These are phyloP conservation scores for Phyllosticta citribraziliensis DNA, from an alignment of 2,329 filamentous ascomycete species.

Conservation along the genomic window DNA sequence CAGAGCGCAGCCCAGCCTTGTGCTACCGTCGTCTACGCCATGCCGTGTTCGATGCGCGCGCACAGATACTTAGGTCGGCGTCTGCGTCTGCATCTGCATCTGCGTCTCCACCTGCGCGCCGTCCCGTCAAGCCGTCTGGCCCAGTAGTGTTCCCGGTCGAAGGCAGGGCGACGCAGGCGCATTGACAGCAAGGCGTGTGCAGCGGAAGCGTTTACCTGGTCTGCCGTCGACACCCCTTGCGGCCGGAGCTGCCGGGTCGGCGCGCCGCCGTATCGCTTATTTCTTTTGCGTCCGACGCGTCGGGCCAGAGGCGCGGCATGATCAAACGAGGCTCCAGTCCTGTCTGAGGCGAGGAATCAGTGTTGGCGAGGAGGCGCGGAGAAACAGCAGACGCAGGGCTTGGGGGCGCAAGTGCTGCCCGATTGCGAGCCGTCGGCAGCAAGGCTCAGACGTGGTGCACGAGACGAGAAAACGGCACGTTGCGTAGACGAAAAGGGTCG, in stretches of 20 bases:
- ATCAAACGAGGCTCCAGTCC: background rate
- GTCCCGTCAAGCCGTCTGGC: background rate
- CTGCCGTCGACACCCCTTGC: background rate
- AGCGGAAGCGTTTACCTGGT: background rate
- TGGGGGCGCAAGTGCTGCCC: background rate
- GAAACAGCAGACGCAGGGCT: background rate
- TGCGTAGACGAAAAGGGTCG: background rate
- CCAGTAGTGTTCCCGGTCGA: background rate
- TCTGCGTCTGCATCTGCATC: background rate
- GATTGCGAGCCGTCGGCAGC: background rate
- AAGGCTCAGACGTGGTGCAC: background rate
- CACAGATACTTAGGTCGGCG: too few relatives aligned
- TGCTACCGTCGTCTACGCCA: background rate
- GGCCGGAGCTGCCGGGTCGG: background rate
- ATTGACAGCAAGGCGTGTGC: background rate
- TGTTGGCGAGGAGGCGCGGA: background rate
- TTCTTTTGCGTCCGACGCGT: background rate
- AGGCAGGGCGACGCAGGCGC: background rate
- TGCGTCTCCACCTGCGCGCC: background rate
- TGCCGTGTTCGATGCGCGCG: background rate
- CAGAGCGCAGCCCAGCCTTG: background rate
- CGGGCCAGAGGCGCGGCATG: background rate
- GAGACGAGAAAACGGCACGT: background rate
- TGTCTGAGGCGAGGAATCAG: background rate
- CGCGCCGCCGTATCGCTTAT: background rate